Conservation (phyloP, 345 rosid species). For the Laguncularia racemosa region DNA sequence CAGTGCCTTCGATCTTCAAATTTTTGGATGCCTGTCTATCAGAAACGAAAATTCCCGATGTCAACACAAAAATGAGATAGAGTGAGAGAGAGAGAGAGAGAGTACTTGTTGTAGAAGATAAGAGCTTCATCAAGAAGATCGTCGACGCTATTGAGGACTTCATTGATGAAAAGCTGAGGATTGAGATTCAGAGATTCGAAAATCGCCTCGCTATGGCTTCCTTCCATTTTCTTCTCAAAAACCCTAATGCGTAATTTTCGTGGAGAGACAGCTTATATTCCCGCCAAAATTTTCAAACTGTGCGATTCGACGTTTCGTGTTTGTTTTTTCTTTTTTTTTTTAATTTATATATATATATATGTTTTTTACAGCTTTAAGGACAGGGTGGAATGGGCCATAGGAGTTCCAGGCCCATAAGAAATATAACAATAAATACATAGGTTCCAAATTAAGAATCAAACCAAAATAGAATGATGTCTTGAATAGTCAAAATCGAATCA, state of each 20-base stretch:
- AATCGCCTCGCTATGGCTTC: constrained; percentile 51
- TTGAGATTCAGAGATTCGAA: constrained; percentile 56
- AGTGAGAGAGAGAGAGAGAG: constrained; percentile 4
- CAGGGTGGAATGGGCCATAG: too few species aligned
- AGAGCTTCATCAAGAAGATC: constrained; percentile 59
- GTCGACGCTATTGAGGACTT: constrained; percentile 58
- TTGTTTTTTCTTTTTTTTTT: too few species aligned
- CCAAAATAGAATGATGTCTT: too few species aligned
- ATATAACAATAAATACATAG: too few species aligned
- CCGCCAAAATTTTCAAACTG: too few species aligned
- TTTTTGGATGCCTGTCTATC: constrained; percentile 53
- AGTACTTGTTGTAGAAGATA: constrained; percentile 45
- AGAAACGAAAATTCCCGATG: not conserved
- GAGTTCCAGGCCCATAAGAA: too few species aligned
- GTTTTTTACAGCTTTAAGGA: too few species aligned
- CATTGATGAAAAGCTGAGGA: constrained; percentile 72
- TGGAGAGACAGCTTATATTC: not conserved
- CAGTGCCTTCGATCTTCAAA: constrained; percentile 36
- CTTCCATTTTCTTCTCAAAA: constrained; percentile 46
- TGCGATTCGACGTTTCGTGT: too few species aligned
- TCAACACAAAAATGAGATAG: not conserved
- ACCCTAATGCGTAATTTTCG: constrained; percentile 1
- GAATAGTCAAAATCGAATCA: too few species aligned
- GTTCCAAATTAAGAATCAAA: too few species aligned
- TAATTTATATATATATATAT: too few species aligned